Conservation (phyloP, 2,329 filamentous ascomycete genomes). For the Diplodia intermedia region DNA sequence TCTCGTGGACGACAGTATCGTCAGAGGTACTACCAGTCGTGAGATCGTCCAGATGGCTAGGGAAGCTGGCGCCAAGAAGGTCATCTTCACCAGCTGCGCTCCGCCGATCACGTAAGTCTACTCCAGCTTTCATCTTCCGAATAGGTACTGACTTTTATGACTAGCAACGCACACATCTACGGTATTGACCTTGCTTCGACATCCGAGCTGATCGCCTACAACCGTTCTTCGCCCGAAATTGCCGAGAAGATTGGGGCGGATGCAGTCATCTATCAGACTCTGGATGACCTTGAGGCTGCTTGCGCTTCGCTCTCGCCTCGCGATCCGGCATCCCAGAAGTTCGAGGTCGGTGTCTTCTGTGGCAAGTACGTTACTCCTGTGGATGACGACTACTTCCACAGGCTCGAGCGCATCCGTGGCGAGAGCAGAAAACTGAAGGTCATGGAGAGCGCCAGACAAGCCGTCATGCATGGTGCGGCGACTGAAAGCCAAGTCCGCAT, state of each 20-base stretch:
- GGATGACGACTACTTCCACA: conserved; percentile 80
- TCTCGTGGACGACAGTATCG: conserved; percentile 88
- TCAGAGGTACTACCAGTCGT: conserved; percentile 80
- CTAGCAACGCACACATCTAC: conserved; percentile 80
- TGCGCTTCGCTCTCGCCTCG: conserved; percentile 74
- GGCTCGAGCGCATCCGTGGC: conserved; percentile 74
- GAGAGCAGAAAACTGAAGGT: conserved; percentile 73
- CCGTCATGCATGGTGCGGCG: conserved; percentile 68
- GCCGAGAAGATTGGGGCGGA: conserved; percentile 75
- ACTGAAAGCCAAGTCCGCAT: conserved; percentile 67
- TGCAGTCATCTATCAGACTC: conserved; percentile 76
- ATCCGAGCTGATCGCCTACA: conserved; percentile 73
- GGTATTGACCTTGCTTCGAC: conserved; percentile 78
- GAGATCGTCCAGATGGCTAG: conserved; percentile 85
- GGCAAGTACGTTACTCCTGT: conserved; percentile 86
- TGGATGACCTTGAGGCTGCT: conserved; percentile 79
- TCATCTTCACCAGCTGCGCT: conserved; percentile 82
- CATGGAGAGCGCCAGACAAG: conserved; percentile 68
- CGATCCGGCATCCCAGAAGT: conserved; percentile 65
- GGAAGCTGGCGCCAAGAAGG: conserved; percentile 80
- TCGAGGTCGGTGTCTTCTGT: conserved; percentile 92
- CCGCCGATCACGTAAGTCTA: conserved; percentile 71
- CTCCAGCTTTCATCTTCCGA: neutral
- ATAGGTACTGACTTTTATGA: neutral
- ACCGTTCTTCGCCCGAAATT: conserved; percentile 66